These are phyloP conservation scores for Fusarium bulbicola DNA, from an alignment of 2,329 filamentous ascomycete genomes.

Conservation along the genomic window DNA sequence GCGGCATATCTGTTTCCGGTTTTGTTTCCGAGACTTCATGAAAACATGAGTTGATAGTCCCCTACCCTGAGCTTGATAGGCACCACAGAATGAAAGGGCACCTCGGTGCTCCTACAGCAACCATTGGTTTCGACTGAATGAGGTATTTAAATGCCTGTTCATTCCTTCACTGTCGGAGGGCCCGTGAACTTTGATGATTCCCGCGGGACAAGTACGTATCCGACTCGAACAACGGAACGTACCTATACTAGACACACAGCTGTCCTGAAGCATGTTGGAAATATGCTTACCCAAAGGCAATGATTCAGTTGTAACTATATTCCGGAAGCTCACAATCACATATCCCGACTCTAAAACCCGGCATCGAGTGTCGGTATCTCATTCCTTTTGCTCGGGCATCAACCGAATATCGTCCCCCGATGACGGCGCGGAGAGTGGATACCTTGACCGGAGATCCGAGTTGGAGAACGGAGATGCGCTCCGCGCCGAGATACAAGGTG, in stretches of 20 bases:
- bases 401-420: constrained; percentile 32
- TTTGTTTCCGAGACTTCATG: neutral
- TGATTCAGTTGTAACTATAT: neutral
- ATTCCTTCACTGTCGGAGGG: neutral
- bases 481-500: constrained; percentile 38
- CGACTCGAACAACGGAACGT: neutral
- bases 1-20: neutral
- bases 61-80: constrained; percentile 1
- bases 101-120: neutral
- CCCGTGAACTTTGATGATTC: neutral
- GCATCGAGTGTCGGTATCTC: neutral
- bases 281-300: neutral
- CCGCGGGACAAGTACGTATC: neutral
- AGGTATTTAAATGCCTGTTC: neutral
- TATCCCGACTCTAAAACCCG: neutral
- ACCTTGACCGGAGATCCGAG: constrained; percentile 40
- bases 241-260: neutral
- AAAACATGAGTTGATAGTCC: neutral
- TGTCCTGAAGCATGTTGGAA: neutral
- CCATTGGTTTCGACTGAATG: neutral
- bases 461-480: constrained; percentile 40
- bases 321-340: neutral
- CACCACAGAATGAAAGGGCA: no score
- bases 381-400: constrained; percentile 18
- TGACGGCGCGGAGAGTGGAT: constrained; percentile 41